Base-by-base conservation (phyloP, 495 filamentous ascomycete genomes). In the Elaphomyces granulatus region DNA sequence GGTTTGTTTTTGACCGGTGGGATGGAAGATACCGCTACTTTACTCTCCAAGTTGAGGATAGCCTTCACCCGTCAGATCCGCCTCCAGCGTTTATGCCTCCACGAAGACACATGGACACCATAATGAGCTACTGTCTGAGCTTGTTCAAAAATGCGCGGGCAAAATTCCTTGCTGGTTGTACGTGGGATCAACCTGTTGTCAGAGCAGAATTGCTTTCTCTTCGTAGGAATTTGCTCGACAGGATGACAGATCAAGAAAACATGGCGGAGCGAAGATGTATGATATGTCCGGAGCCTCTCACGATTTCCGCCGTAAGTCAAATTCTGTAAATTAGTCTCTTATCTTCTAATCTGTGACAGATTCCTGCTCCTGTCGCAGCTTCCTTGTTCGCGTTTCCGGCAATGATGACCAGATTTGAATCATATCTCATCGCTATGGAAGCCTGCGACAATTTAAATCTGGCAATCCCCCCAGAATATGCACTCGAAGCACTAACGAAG, bases 401-500 rank as follows among this genome's bases (percentile, higher is more conserved):
- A 2, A 81, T 93, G 17, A 82, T 94, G 20, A 79, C 80, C 45
- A 74, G 85, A 8, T 51, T 95, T 3, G 87, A 98, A 43, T 77
- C 80, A 0, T 83, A 79, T 42, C 62, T 98, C 12, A 80, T 95
- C 40, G 79, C 81, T 0, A 55, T 82, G 3, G 87, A 98, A 42
- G 74, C 74, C 9, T 76, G 79, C 34, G 58, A 72, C 9, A 54
- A 75, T 7, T 50, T 83, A 12, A 66, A 66, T 15, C 57, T 87
- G 2, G 48, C 66, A 2, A 61, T 93, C n/a, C 60, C 61, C 4
- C 71, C 81, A 0, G 71, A 70, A 4, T 64, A 85, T 34, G 87
- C 87, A 0, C 63, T 98, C 1, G 92, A 95, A 50, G 87, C 90
- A 1, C 67, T 95, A 19, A 98, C 90, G 1, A 96, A 98, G 51